A percentile compares a stretch with the other conserved stretches of the same genome.
Evolutionary conservation across 208 protist species (phyloP).

Genomic region (Vickermania ingenoplastis): DNA sequence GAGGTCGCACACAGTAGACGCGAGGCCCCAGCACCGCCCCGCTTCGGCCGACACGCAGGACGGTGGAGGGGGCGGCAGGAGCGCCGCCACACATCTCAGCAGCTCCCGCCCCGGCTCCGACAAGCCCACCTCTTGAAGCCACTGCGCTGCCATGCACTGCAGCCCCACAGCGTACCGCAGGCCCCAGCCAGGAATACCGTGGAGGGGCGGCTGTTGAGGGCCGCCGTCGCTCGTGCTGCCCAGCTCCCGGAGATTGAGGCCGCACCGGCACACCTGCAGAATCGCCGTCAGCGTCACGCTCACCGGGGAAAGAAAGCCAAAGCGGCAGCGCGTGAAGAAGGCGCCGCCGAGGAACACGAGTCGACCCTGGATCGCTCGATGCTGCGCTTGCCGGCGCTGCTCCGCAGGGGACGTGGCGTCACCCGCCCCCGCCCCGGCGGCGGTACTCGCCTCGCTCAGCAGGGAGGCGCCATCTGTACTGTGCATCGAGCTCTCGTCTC

Average conservation of each 20-base stretch:
- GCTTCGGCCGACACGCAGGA: too few relatives aligned
- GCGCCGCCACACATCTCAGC: conserved; percentile 6
- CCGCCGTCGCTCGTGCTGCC: neutral
- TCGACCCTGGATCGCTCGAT: conserved; percentile 26
- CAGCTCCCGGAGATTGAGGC: conserved; percentile 13
- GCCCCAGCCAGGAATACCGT: conserved; percentile 33
- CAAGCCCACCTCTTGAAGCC: conserved; percentile 58
- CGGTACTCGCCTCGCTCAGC: conserved; percentile 22
- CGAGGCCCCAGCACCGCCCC: too few relatives aligned
- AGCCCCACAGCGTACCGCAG: conserved; percentile 29
- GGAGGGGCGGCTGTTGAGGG: neutral
- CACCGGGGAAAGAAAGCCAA: conserved; percentile 50
- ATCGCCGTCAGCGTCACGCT: conserved; percentile 57
- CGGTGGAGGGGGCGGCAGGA: neutral
- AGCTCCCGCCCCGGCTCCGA: conserved; percentile 16
- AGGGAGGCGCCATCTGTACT: neutral
- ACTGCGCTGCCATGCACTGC: conserved; percentile 61
- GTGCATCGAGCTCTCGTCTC: neutral
- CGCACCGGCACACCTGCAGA: conserved; percentile 28
- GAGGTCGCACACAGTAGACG: too few relatives aligned
- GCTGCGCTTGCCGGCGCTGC: conserved; percentile 15
- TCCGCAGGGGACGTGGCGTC: conserved; percentile 4
- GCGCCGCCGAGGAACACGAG: conserved; percentile 53
- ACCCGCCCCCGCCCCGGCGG: conserved; percentile 5
- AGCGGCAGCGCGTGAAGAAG: conserved; percentile 27